Conservation (phyloP, 2,329 filamentous ascomycete genomes). For the Epichloe sp. region DNA sequence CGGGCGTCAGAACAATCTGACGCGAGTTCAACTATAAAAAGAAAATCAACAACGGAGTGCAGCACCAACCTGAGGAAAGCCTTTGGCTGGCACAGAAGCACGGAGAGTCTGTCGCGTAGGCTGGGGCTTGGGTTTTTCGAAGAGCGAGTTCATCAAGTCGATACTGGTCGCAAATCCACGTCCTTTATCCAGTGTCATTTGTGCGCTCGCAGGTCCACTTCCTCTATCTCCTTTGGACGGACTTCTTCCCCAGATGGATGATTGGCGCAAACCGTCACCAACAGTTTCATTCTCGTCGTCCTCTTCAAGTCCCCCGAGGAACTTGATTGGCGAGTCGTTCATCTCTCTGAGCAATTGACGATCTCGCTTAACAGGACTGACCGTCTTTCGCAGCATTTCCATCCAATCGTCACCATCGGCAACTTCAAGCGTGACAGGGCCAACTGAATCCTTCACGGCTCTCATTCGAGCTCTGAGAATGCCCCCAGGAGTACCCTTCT, state of each 20-base stretch:
- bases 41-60: conserved; percentile 19
- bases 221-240: conserved; percentile 16
- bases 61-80: conserved; percentile 80
- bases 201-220: conserved; percentile 17
- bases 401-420: conserved; percentile 76
- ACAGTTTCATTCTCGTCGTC: conserved; percentile 22
- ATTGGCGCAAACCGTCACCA: conserved; percentile 35
- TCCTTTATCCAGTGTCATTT: conserved; percentile 30
- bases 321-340: conserved; percentile 38
- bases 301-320: conserved; percentile 13
- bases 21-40: conserved; percentile 11
- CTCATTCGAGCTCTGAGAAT: conserved; percentile 51
- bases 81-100: conserved; percentile 41
- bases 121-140: conserved; percentile 58
- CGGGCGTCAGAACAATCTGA: conserved; percentile 11
- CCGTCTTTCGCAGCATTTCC: conserved; percentile 83
- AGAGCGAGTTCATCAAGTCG: conserved; percentile 91
- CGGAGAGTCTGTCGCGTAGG: conserved; percentile 41
- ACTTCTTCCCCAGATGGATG: conserved; percentile 23
- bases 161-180: conserved; percentile 76
- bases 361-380: conserved; percentile 87
- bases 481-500: conserved; percentile 40
- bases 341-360: conserved; percentile 54
- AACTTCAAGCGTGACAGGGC: conserved; percentile 46
- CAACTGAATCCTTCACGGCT: conserved; percentile 45